phyloP scores from a whole-genome alignment of 371 early-diverging fungal genomes.

The Entomophthora muscae region DNA sequence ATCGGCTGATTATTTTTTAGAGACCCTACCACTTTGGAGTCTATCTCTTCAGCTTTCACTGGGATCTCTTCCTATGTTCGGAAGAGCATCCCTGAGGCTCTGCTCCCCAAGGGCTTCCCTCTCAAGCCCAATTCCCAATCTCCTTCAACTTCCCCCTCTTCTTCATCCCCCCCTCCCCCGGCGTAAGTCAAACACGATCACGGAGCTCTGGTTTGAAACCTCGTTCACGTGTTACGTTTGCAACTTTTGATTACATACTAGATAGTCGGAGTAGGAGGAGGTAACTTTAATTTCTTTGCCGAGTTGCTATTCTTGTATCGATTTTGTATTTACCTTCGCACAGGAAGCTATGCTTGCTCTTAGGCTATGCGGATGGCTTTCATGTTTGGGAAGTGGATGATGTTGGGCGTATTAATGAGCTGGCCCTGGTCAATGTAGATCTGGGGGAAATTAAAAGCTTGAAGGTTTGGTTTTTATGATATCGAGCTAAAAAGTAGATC shows the following conservation, averaged over 20 bases:
- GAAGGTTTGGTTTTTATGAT: slow-evolving; percentile 12
- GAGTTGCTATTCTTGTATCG: neutral
- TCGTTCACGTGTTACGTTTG: neutral
- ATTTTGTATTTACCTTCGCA: neutral
- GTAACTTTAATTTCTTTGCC: neutral
- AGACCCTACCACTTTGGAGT: slow-evolving; percentile 5
- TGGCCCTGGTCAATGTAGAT: slow-evolving; percentile 34
- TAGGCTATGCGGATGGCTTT: slow-evolving; percentile 63
- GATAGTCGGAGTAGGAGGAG: neutral
- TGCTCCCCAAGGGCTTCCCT: neutral
- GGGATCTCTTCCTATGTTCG: slow-evolving; percentile 3
- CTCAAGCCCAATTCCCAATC: neutral
- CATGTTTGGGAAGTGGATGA: slow-evolving; percentile 64
- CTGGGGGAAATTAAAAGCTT: slow-evolving; percentile 27
- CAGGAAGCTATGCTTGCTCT: slow-evolving; percentile 28
- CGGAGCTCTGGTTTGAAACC: neutral
- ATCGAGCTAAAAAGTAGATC: neutral
- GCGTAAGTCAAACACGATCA: neutral
- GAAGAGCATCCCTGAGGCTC: slow-evolving; percentile 1
- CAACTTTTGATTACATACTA: neutral
- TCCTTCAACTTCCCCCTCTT: neutral
- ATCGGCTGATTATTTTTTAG: neutral
- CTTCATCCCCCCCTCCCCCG: neutral
- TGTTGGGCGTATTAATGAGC: slow-evolving; percentile 47
- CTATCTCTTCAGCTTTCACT: slow-evolving; percentile 5